Evolutionary conservation across 257 asterid species (phyloP), one percentile per base, ranked within the genome.

Genomic region (Lycium ferocissimum): DNA sequence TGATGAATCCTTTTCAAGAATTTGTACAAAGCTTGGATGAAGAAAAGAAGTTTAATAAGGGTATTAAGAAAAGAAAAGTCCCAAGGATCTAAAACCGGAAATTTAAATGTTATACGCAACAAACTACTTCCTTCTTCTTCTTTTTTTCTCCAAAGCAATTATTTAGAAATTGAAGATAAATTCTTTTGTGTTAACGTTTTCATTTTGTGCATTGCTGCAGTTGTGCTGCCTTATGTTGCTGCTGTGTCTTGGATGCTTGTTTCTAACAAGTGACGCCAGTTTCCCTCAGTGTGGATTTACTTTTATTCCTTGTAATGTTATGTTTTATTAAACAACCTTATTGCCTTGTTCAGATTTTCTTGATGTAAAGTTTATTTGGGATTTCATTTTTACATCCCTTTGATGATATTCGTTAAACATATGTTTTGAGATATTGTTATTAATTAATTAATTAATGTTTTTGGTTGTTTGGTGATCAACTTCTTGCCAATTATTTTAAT

Each of bases 201-300:
- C 79, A 17, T 51, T 6, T 63, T 14, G 33, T 67, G n/a, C 40
- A 2, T 73, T 57, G 57, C 10, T 91, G 92, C 95, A 94, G 98
- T 88, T 94, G 98, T 80, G 98, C 98, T 18, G 98, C 94, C 87
- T 79, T 94, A 79, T 94, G 98, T 73, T 94, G 98, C 80, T 93
- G 98, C 72, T 94, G 98, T 87, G 87, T 81, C 5, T 84, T 92
- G 91, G 97, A 94, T 83, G 94, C 93, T 20, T 93, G 98, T 88
- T 93, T 94, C 80, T 94, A 79, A 89, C 70, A 81, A 83, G 84
- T 26, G 22, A 22, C 43, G 70, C 81, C 81, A 75, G 11, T 22
- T 75, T 76, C 62, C 81, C 45, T 47, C 38, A 6, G 14, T 49
- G 45, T 49, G 81, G 40, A 51, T 76, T 76, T 76, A 35, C 20